These are phyloP conservation scores for Sphaerostilbella broomeana DNA, from an alignment of 2,329 filamentous ascomycete species.

Conservation along the genomic window DNA sequence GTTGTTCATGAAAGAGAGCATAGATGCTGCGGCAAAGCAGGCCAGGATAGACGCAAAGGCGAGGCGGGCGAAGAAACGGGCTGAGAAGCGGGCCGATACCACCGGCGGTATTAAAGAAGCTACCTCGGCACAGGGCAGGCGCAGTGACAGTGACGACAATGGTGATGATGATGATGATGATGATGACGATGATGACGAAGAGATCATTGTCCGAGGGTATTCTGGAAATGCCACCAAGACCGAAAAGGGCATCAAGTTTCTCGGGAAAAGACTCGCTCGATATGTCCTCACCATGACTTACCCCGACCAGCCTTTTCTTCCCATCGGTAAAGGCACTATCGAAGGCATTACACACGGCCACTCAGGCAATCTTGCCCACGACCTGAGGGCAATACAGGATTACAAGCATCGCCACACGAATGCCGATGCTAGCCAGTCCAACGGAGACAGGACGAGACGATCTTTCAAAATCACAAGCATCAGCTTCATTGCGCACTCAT, in stretches of 20 bases:
- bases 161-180: constrained; percentile 58
- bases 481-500: constrained; percentile 87
- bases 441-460: constrained; percentile 41
- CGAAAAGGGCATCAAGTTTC: constrained; percentile 91
- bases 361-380: constrained; percentile 33
- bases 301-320: constrained; percentile 84
- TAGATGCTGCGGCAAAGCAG: constrained; percentile 74
- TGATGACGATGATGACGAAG: constrained; percentile 65
- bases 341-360: constrained; percentile 36
- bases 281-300: constrained; percentile 87
- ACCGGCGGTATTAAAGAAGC: background rate
- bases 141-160: constrained; percentile 54
- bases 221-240: constrained; percentile 85
- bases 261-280: constrained; percentile 89
- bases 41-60: constrained; percentile 62
- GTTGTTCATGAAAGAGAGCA: constrained; percentile 95
- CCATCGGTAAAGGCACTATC: constrained; percentile 47
- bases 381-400: constrained; percentile 40
- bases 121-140: constrained; percentile 17
- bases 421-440: constrained; percentile 45
- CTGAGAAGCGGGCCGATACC: constrained; percentile 11
- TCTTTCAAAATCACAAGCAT: constrained; percentile 87
- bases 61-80: constrained; percentile 47
- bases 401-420: constrained; percentile 60
- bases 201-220: constrained; percentile 86